Conservation (phyloP, 2,329 filamentous ascomycete genomes). For the Hypoxylon sp. region DNA sequence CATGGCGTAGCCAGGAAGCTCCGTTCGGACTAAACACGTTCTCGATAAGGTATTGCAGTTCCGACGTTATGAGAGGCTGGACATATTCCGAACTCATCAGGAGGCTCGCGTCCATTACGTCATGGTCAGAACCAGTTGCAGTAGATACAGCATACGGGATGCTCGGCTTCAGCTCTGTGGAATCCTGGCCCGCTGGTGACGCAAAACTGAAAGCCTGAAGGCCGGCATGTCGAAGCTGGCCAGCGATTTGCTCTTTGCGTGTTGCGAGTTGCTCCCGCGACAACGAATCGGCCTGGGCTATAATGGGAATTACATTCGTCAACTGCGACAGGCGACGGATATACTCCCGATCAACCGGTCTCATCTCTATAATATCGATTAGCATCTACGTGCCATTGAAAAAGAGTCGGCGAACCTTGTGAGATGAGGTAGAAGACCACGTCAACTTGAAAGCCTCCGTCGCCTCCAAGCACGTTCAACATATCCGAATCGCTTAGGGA, state of each 20-base stretch:
- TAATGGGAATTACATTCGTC: conserved; percentile 86
- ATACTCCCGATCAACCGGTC: conserved; percentile 75
- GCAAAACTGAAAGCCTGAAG: conserved; percentile 77
- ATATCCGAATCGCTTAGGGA: conserved; percentile 79
- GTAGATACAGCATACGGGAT: conserved; percentile 83
- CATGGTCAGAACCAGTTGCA: conserved; percentile 74
- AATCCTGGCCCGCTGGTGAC: conserved; percentile 49
- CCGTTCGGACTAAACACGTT: conserved; percentile 82
- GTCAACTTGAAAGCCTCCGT: conserved; percentile 86
- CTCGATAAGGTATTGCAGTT: conserved; percentile 76
- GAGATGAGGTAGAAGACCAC: conserved; percentile 84
- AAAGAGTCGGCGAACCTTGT: conserved; percentile 66
- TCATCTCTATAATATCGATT: conserved; percentile 58
- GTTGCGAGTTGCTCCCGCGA: conserved; percentile 65
- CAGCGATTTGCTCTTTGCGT: conserved; percentile 70
- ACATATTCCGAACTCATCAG: conserved; percentile 94
- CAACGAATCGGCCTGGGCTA: conserved; percentile 81
- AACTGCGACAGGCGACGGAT: conserved; percentile 76
- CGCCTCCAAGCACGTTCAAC: conserved; percentile 80
- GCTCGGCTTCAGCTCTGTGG: conserved; percentile 45
- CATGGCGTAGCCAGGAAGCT: conserved; percentile 83
- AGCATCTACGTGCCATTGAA: neutral
- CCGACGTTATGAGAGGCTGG: conserved; percentile 80
- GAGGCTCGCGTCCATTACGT: conserved; percentile 91
- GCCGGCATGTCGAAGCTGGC: conserved; percentile 66